These are phyloP conservation scores for Puccinia novopanici DNA, from an alignment of 1,284 basidiomycete species.

Conservation along the genomic window DNA sequence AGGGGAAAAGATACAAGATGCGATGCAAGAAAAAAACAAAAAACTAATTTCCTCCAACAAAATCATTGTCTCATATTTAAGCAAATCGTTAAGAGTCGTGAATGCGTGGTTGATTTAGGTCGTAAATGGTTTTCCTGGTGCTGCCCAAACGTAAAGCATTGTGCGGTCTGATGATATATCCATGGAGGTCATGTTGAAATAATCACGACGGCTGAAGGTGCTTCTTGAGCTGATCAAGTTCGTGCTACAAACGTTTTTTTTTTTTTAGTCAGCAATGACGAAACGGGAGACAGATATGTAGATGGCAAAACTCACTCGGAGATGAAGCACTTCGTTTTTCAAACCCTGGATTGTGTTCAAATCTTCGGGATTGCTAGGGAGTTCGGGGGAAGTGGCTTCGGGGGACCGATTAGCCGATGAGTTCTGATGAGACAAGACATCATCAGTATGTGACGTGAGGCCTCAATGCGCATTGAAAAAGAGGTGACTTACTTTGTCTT, in stretches of 20 bases:
- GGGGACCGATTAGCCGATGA: background rate
- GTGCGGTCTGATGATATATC: background rate
- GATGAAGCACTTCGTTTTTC: conserved; percentile 16
- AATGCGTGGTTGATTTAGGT: background rate
- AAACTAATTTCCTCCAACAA: background rate
- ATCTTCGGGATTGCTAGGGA: background rate
- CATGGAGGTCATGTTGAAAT: background rate
- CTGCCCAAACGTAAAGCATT: background rate
- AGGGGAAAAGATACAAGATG: background rate
- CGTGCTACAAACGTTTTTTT: background rate
- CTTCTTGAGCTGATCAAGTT: conserved; percentile 10
- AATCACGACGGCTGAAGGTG: background rate
- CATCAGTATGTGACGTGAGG: conserved; percentile 2
- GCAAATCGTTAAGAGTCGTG: conserved; percentile 1
- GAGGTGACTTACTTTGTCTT: conserved; percentile 13
- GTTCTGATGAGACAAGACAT: background rate
- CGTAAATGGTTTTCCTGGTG: background rate
- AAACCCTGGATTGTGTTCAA: conserved; percentile 20
- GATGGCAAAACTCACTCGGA: background rate
- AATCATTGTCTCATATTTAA: background rate
- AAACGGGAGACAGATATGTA: background rate
- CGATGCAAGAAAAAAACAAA: background rate
- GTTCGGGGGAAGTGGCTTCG: background rate
- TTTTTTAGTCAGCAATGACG: background rate
- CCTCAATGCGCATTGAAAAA: background rate